Conservation (phyloP, 2,329 filamentous ascomycete genomes). For the Harringtonia lauricola region DNA sequence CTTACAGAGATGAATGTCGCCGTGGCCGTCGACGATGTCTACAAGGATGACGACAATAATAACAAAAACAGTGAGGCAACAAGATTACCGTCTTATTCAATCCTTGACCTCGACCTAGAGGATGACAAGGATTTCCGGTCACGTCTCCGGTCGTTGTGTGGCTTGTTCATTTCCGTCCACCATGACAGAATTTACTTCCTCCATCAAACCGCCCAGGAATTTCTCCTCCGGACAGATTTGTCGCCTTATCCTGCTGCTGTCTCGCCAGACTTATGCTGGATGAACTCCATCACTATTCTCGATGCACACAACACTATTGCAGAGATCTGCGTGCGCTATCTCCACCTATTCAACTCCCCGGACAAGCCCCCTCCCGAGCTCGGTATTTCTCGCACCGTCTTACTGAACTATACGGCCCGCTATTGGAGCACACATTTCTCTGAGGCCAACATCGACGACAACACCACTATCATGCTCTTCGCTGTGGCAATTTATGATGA, state of each 20-base stretch:
- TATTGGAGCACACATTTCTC: neutral
- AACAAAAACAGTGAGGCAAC: no score
- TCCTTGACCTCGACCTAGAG: neutral
- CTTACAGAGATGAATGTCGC: neutral
- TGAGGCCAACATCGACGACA: neutral
- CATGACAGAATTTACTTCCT: neutral
- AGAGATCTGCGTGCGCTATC: neutral
- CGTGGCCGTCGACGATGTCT: neutral
- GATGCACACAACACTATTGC: neutral
- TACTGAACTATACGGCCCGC: neutral
- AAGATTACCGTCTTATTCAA: no score
- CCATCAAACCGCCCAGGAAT: neutral
- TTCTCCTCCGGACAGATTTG: neutral
- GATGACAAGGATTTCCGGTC: neutral
- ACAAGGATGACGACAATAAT: no score
- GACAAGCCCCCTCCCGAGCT: no score
- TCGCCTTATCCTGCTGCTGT: neutral
- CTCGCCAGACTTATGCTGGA: no score
- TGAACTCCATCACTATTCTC: neutral
- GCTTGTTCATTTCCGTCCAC: neutral
- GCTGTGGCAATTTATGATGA: no score
- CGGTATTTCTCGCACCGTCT: no score
- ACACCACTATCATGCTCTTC: no score
- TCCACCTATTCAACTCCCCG: neutral
- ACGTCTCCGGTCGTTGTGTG: neutral